A percentile compares a stretch with the other conserved stretches of the same genome.
Evolutionary conservation across 306 rosid species (phyloP).

Genomic region (Begonia loranthoides): DNA sequence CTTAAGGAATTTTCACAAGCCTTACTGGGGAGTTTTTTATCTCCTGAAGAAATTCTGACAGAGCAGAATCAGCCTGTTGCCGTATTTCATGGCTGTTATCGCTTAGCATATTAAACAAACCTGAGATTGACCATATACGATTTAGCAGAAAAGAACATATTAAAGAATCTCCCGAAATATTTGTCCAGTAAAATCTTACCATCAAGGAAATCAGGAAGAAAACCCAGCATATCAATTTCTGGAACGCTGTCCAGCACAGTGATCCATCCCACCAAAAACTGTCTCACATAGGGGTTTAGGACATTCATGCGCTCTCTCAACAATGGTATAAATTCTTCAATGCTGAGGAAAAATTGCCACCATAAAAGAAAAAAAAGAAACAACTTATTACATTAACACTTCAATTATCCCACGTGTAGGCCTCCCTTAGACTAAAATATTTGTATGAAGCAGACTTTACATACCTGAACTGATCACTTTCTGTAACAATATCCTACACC

Average conservation of each 20-base stretch:
- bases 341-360: slow-evolving; percentile 32
- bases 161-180: too few species aligned
- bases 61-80: slow-evolving; percentile 99
- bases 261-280: slow-evolving; percentile 99
- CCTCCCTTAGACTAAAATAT: too few species aligned
- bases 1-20: slow-evolving; percentile 7
- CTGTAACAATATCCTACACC: slow-evolving; percentile 97
- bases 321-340: slow-evolving; percentile 94
- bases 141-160: neutral
- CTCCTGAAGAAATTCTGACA: slow-evolving; percentile 97
- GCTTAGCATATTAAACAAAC: slow-evolving; percentile 95
- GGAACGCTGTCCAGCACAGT: slow-evolving; percentile 99
- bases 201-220: slow-evolving; percentile 10
- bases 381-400: too few species aligned
- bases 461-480: slow-evolving; percentile 98
- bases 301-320: slow-evolving; percentile 99
- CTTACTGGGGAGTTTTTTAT: slow-evolving; percentile 99
- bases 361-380: too few species aligned
- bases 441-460: neutral
- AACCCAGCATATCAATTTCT: slow-evolving; percentile 94
- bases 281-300: slow-evolving; percentile 93
- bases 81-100: slow-evolving; percentile 97
- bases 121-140: slow-evolving; percentile 19
- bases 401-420: too few species aligned
- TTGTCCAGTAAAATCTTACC: slow-evolving; percentile 5